Evolutionary conservation across 208 protist genomes (phyloP).

Genomic region (Leptomonas pyrrhocoris): DNA sequence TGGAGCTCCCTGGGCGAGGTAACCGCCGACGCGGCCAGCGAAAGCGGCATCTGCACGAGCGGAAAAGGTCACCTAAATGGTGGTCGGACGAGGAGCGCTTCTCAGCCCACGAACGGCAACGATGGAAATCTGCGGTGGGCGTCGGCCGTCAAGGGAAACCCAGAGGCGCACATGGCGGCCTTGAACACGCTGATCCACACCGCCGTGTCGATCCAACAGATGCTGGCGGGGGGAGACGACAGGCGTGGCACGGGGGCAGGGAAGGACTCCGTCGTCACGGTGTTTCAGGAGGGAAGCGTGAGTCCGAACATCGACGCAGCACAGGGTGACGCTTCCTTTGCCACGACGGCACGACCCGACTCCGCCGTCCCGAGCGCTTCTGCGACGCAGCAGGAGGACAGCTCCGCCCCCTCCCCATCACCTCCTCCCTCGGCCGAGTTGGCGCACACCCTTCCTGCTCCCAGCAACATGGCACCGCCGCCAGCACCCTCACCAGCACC

Average conservation of each 20-base stretch:
- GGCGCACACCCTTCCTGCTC: conserved; percentile 5
- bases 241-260: not conserved
- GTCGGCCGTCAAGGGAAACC: not conserved
- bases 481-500: not conserved
- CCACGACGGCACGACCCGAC: not conserved
- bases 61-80: not conserved
- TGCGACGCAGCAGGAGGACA: not conserved
- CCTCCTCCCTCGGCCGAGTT: not conserved
- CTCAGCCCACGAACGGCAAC: not conserved
- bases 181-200: conserved; percentile 19
- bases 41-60: not conserved
- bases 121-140: not conserved
- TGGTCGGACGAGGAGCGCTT: not conserved
- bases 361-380: conserved; percentile 1
- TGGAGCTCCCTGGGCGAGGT: not conserved
- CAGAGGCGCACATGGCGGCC: conserved; percentile 8
- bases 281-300: not conserved
- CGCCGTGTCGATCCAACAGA: conserved; percentile 13
- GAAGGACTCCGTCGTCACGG: not conserved
- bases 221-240: not conserved
- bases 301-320: not conserved
- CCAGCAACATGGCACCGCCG: not conserved
- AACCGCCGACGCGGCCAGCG: conserved; percentile 1
- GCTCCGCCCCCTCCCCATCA: not conserved
- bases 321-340: not conserved